Evolutionary conservation across 495 filamentous ascomycete species (phyloP).

Genomic region (Tuber aestivum): DNA sequence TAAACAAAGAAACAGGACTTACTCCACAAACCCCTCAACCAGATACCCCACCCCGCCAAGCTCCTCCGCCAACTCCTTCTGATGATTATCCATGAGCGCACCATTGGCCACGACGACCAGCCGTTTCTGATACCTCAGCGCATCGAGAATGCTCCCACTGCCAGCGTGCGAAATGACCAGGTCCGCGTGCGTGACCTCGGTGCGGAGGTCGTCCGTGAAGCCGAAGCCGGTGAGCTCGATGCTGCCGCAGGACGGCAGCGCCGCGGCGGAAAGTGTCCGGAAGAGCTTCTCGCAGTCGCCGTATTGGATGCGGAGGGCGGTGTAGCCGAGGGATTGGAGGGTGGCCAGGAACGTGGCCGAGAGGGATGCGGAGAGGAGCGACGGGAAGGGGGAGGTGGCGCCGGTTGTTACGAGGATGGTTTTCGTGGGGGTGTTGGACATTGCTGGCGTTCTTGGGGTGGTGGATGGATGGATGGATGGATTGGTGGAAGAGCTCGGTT

Average conservation of each 20-base stretch:
- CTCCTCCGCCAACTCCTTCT: slow-evolving; percentile 73
- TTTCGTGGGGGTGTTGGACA: slow-evolving; percentile 13
- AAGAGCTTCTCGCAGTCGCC: slow-evolving; percentile 48
- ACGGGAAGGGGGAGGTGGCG: slow-evolving; percentile 76
- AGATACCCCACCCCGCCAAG: slow-evolving; percentile 64
- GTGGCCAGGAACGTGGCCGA: slow-evolving; percentile 54
- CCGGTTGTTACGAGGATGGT: slow-evolving; percentile 73
- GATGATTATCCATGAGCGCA: slow-evolving; percentile 80
- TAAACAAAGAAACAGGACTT: slow-evolving; percentile 32
- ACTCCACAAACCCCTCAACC: slow-evolving; percentile 61
- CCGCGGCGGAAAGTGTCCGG: slow-evolving; percentile 19
- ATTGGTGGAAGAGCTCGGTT: background rate
- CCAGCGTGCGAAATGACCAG: slow-evolving; percentile 88
- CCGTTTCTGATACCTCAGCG: slow-evolving; percentile 59
- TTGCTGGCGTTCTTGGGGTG: slow-evolving; percentile 7
- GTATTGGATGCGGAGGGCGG: slow-evolving; percentile 67
- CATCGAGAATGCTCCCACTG: slow-evolving; percentile 87
- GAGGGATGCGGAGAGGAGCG: slow-evolving; percentile 62
- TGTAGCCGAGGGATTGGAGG: slow-evolving; percentile 55
- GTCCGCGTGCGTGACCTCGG: slow-evolving; percentile 47
- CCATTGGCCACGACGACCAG: slow-evolving; percentile 84
- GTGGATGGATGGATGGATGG: background rate
- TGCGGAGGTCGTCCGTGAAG: slow-evolving; percentile 55
- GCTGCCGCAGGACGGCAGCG: slow-evolving; percentile 24
- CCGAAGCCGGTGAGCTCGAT: slow-evolving; percentile 52